A percentile compares a stretch with the other conserved stretches of the same genome.
phyloP scores from a whole-genome alignment of 257 asterid species.

The Verbascum thapsus region DNA sequence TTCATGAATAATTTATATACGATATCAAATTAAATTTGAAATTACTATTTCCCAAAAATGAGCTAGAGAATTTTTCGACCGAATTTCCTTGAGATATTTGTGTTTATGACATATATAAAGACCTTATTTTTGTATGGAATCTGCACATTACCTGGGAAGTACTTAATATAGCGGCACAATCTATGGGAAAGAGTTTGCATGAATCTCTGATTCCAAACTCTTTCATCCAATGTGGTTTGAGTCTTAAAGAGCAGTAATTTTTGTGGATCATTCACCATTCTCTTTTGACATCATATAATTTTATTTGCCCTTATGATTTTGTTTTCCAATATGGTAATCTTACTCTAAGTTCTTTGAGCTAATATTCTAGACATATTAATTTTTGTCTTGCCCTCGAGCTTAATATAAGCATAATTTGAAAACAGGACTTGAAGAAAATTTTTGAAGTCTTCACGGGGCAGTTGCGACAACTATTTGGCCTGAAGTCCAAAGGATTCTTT shows the following conservation, averaged over 20 bases:
- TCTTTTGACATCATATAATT: not conserved
- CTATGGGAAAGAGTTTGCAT: constrained; percentile 8
- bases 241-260: constrained; percentile 6
- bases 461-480: constrained; percentile 90
- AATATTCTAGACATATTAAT: constrained; percentile 6
- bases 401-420: constrained; percentile 34
- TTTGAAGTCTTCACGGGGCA: constrained; percentile 87
- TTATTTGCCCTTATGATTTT: not conserved
- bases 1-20: not conserved
- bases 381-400: constrained; percentile 21
- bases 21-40: not conserved
- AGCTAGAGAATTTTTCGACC: not conserved
- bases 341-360: not conserved
- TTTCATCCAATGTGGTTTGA: not conserved
- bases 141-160: not conserved
- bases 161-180: not conserved
- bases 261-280: constrained; percentile 3
- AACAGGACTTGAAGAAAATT: constrained; percentile 67
- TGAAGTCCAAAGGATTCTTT: constrained; percentile 62
- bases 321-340: constrained; percentile 14
- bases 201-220: constrained; percentile 2
- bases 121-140: not conserved
- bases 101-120: not conserved
- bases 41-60: not conserved
- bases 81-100: not conserved